phyloP scores from a whole-genome alignment of 345 rosid species.

The Mallotus nudiflorus region DNA sequence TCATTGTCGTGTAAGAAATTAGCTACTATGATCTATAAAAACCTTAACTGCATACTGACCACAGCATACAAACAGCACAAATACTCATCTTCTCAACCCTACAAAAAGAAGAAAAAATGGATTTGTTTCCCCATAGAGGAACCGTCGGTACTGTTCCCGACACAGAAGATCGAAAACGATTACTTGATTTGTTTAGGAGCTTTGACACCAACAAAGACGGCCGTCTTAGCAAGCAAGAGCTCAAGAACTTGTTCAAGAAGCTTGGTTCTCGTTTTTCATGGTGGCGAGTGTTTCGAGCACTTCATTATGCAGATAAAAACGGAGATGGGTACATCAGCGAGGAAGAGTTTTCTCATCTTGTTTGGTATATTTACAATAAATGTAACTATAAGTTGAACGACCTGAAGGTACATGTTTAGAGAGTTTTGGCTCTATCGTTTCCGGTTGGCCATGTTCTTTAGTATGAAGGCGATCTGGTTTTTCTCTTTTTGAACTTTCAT shows the following conservation, averaged over 20 bases:
- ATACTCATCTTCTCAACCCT: neutral
- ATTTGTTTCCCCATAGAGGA: neutral
- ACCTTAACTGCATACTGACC: neutral
- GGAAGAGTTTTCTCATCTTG: neutral
- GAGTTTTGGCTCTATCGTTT: too few relatives aligned
- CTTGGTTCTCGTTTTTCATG: neutral
- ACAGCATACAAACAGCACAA: neutral
- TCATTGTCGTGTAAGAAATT: too few relatives aligned
- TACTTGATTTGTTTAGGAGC: neutral
- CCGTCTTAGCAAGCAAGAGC: slow-evolving; percentile 5
- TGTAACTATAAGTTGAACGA: neutral
- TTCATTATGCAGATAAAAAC: neutral
- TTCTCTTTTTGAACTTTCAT: too few relatives aligned
- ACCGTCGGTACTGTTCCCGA: too few relatives aligned
- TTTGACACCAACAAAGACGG: neutral
- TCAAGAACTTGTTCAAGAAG: neutral
- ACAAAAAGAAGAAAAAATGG: neutral
- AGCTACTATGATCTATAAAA: neutral
- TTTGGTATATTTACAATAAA: neutral
- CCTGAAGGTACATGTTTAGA: too few relatives aligned
- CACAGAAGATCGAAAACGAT: neutral
- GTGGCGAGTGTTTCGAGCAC: neutral
- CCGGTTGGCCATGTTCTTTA: too few relatives aligned
- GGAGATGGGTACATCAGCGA: neutral
- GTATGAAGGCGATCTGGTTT: too few relatives aligned